Conservation (phyloP, 2,329 filamentous ascomycete species). For the Pseudogymnoascus sp. region DNA sequence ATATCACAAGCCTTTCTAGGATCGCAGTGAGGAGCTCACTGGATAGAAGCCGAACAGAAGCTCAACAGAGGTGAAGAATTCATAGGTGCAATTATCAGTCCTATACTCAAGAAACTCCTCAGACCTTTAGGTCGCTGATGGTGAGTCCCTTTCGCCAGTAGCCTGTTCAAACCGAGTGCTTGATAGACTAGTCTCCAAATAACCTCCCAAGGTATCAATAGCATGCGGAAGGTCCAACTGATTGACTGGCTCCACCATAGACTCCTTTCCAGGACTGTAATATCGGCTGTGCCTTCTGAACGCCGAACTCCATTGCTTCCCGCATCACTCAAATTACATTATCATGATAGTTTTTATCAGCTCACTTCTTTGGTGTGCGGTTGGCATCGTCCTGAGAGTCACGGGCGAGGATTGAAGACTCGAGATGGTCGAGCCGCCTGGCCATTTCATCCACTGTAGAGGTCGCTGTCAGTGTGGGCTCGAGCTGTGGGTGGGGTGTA, state of each 20-base stretch:
- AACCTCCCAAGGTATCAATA: slow-evolving; percentile 9
- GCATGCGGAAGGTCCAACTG: neutral
- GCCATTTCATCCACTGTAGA: slow-evolving; percentile 86
- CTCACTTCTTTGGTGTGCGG: slow-evolving; percentile 1
- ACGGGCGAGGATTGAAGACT: slow-evolving; percentile 21
- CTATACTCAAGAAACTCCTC: neutral
- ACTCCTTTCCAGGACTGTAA: neutral
- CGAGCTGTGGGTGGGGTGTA: slow-evolving; percentile 10
- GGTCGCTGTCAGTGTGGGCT: neutral
- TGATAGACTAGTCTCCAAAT: slow-evolving; percentile 19
- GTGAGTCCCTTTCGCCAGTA: neutral
- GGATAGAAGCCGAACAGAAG: neutral
- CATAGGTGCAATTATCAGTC: neutral
- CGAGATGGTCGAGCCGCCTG: slow-evolving; percentile 71
- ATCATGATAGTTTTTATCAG: neutral
- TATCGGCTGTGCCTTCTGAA: neutral
- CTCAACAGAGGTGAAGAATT: neutral
- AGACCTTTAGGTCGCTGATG: neutral
- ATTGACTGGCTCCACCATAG: neutral
- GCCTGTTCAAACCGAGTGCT: neutral
- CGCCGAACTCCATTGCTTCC: neutral
- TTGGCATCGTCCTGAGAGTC: neutral
- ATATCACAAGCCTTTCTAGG: neutral
- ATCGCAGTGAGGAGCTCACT: neutral
- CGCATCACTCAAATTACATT: neutral